Percentiles rank a stretch among this genome's conserved stretches.
Evolutionary conservation across 202 grass and related monocot species (phyloP).

Genomic region (Elaeis oleifera): DNA sequence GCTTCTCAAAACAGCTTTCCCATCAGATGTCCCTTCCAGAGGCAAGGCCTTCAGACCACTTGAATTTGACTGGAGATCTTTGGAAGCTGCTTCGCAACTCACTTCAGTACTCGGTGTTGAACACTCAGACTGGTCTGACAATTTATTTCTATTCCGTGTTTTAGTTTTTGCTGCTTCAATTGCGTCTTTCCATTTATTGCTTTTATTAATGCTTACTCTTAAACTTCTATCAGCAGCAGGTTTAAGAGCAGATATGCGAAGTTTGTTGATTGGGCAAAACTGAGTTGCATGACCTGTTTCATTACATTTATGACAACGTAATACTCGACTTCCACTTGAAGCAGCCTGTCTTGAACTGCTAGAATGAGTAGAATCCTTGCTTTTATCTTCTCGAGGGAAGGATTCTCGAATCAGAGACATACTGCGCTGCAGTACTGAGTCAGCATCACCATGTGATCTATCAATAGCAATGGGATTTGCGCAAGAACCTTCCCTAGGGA

Average conservation of each 20-base stretch:
- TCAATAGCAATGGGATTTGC: background rate
- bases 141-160: slow-evolving; percentile 27
- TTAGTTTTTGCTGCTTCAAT: slow-evolving; percentile 22
- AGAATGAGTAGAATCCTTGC: too few relatives aligned
- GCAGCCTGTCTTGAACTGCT: too few relatives aligned
- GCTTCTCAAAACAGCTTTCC: slow-evolving; percentile 19
- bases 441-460: too few relatives aligned
- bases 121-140: slow-evolving; percentile 22
- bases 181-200: slow-evolving; percentile 32
- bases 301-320: slow-evolving; percentile 14
- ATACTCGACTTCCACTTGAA: slow-evolving; percentile 5
- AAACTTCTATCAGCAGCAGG: slow-evolving; percentile 12
- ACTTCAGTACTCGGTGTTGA: slow-evolving; percentile 11
- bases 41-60: slow-evolving; percentile 14
- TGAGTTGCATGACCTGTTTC: slow-evolving; percentile 3
- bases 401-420: too few relatives aligned
- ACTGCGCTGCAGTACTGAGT: too few relatives aligned
- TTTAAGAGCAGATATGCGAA: slow-evolving; percentile 12
- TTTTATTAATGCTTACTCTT: slow-evolving; percentile 29
- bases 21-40: slow-evolving; percentile 17
- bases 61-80: slow-evolving; percentile 15
- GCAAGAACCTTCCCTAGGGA: slow-evolving; percentile 21
- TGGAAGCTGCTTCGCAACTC: slow-evolving; percentile 22
- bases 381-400: too few relatives aligned
- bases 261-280: slow-evolving; percentile 4